Evolutionary conservation across 2,329 filamentous ascomycete genomes (phyloP).

Genomic region (Lachnellula occidentalis): DNA sequence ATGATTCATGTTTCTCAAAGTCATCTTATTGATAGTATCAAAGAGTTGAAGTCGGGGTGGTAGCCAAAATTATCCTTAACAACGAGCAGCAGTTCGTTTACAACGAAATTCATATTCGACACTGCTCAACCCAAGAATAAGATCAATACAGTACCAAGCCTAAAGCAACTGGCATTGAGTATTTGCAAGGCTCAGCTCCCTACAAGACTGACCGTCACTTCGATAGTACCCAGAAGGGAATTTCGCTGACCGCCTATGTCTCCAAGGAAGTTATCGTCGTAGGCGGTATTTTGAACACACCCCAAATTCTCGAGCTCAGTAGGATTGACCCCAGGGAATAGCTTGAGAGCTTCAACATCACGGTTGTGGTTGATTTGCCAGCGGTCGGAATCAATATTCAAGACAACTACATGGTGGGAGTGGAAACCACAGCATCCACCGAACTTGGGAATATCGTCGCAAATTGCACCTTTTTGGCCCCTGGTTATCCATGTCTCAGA

Average conservation of each 20-base stretch:
- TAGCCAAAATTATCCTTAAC: no score
- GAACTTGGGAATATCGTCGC: no score
- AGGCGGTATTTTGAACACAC: constrained; percentile 40
- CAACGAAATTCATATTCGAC: constrained; percentile 38
- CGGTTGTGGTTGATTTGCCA: constrained; percentile 48
- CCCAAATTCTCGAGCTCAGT: constrained; percentile 41
- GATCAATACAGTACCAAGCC: constrained; percentile 18
- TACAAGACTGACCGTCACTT: constrained; percentile 40
- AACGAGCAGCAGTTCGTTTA: constrained; percentile 20
- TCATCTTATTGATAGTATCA: no score
- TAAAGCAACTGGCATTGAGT: constrained; percentile 38
- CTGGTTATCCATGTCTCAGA: no score
- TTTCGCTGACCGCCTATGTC: constrained; percentile 17
- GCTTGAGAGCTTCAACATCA: constrained; percentile 39
- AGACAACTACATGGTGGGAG: constrained; percentile 44
- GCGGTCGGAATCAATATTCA: constrained; percentile 57
- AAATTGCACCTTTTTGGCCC: no score
- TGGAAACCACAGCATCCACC: background rate
- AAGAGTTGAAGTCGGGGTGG: no score
- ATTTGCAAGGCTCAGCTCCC: constrained; percentile 35
- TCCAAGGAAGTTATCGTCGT: constrained; percentile 40
- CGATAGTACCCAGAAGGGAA: constrained; percentile 21
- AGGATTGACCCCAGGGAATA: constrained; percentile 37
- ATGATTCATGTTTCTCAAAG: no score
- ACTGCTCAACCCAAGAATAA: constrained; percentile 15